Percentiles rank a stretch among this genome's conserved stretches.
phyloP scores from a whole-genome alignment of 352 stramenopile genomes.

The Plasmopara halstedii region DNA sequence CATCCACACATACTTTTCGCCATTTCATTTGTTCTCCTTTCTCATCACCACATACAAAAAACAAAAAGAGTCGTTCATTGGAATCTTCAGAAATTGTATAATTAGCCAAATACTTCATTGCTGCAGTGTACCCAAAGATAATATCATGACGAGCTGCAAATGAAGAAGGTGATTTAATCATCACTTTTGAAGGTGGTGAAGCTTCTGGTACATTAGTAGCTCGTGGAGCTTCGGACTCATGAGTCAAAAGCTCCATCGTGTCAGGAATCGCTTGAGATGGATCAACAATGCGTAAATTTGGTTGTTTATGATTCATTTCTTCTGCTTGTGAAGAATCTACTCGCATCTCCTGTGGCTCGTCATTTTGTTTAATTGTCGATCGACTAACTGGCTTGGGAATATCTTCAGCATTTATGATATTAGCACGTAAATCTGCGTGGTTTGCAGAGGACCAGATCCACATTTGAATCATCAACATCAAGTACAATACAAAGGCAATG shows the following conservation, averaged over 20 bases:
- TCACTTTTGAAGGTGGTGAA: neutral
- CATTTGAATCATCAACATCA: constrained; percentile 19
- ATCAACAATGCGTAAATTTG: no score
- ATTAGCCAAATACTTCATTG: constrained; percentile 38
- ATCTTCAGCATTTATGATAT: constrained; percentile 12
- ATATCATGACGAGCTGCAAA: constrained; percentile 37
- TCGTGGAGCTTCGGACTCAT: constrained; percentile 1
- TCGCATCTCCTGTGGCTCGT: no score
- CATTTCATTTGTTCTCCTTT: constrained; percentile 36
- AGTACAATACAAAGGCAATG: constrained; percentile 13
- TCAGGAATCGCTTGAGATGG: no score
- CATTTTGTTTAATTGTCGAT: constrained; percentile 1
- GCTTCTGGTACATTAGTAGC: neutral
- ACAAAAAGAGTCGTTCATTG: constrained; percentile 52
- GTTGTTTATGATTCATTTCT: no score
- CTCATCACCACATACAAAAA: constrained; percentile 62
- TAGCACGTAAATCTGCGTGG: constrained; percentile 18
- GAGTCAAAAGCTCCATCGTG: no score
- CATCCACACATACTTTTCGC: constrained; percentile 35
- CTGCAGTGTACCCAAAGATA: constrained; percentile 41
- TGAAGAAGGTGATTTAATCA: neutral
- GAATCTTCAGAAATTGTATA: constrained; percentile 23
- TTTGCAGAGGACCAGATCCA: constrained; percentile 17
- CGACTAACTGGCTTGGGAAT: constrained; percentile 1
- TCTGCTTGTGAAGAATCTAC: no score